phyloP scores from a whole-genome alignment of 1,284 basidiomycete species.

The Irpex sp. region DNA sequence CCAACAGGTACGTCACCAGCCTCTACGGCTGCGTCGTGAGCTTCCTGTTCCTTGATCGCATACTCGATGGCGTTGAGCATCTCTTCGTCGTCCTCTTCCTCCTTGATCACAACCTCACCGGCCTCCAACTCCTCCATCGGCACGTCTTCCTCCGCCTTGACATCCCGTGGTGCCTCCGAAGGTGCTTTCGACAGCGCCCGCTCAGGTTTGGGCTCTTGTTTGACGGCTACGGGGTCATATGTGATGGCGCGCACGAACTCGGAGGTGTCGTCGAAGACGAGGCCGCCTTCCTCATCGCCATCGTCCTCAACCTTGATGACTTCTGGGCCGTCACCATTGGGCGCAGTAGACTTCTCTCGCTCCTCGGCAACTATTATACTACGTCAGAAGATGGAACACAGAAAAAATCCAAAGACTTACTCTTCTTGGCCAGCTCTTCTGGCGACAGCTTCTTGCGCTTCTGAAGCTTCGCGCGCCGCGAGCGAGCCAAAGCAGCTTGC shows the following conservation, averaged over 20 bases:
- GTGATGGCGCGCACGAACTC: slow-evolving; percentile 94
- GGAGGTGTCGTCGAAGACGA: slow-evolving; percentile 95
- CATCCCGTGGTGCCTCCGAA: slow-evolving; percentile 49
- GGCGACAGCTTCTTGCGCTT: slow-evolving; percentile 78
- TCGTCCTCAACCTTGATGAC: slow-evolving; percentile 59
- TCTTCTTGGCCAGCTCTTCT: slow-evolving; percentile 80
- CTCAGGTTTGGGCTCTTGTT: slow-evolving; percentile 39
- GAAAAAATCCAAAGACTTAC: slow-evolving; percentile 40
- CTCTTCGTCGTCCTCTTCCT: slow-evolving; percentile 66
- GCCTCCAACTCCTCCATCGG: slow-evolving; percentile 75
- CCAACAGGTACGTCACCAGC: slow-evolving; percentile 40
- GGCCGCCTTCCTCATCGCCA: slow-evolving; percentile 50
- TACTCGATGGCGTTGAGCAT: slow-evolving; percentile 74
- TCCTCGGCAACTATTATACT: slow-evolving; percentile 59
- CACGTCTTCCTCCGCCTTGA: slow-evolving; percentile 52
- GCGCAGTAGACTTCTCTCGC: slow-evolving; percentile 48
- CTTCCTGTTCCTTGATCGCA: slow-evolving; percentile 57
- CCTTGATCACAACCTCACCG: slow-evolving; percentile 74
- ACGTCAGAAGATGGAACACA: not conserved
- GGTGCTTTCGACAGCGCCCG: slow-evolving; percentile 32
- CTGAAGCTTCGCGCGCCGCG: slow-evolving; percentile 78
- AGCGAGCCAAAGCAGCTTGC: slow-evolving; percentile 87
- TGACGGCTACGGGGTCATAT: slow-evolving; percentile 47
- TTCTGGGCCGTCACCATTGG: slow-evolving; percentile 31
- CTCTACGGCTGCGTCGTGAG: slow-evolving; percentile 39